Evolutionary conservation across 2,329 filamentous ascomycete genomes (phyloP).

Genomic region (Fusarium sp.): DNA sequence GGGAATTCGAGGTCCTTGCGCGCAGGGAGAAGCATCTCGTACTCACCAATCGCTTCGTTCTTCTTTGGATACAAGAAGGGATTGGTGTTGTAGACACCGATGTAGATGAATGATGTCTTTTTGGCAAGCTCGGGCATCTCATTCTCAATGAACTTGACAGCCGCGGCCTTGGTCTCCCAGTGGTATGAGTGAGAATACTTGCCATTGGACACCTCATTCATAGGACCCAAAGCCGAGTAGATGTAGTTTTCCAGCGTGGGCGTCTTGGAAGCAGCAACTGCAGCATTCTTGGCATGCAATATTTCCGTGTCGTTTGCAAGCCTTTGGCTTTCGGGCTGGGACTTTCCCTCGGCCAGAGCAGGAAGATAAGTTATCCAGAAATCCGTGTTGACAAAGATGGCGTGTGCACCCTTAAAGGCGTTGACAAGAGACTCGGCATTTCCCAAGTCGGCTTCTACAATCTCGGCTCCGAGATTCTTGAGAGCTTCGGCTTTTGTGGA

Average conservation of each 20-base stretch:
- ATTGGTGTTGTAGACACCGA: conserved; percentile 41
- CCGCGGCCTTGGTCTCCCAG: conserved; percentile 62
- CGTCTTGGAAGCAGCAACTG: conserved; percentile 58
- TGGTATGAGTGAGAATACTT: conserved; percentile 58
- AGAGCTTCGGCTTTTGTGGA: conserved; percentile 55
- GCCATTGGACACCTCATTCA: conserved; percentile 56
- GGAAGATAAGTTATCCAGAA: conserved; percentile 60
- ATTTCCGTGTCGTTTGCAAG: conserved; percentile 59
- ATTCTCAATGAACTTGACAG: conserved; percentile 57
- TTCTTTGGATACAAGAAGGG: conserved; percentile 39
- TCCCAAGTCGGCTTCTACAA: conserved; percentile 58
- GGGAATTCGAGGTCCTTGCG: conserved; percentile 47
- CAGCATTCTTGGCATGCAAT: conserved; percentile 64
- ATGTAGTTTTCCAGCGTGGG: conserved; percentile 57
- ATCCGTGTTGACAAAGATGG: conserved; percentile 64
- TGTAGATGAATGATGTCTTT: conserved; percentile 52
- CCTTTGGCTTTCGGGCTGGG: conserved; percentile 48
- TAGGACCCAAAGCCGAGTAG: conserved; percentile 62
- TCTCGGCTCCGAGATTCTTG: conserved; percentile 53
- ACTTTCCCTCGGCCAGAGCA: conserved; percentile 51
- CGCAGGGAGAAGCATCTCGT: conserved; percentile 48
- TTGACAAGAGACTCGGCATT: conserved; percentile 51
- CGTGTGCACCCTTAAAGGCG: conserved; percentile 56
- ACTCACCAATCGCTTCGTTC: conserved; percentile 46
- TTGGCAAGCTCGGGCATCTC: conserved; percentile 54